Base-by-base conservation (phyloP, 163 green algal species). In the Chlamydomonas reinhardtii region DNA sequence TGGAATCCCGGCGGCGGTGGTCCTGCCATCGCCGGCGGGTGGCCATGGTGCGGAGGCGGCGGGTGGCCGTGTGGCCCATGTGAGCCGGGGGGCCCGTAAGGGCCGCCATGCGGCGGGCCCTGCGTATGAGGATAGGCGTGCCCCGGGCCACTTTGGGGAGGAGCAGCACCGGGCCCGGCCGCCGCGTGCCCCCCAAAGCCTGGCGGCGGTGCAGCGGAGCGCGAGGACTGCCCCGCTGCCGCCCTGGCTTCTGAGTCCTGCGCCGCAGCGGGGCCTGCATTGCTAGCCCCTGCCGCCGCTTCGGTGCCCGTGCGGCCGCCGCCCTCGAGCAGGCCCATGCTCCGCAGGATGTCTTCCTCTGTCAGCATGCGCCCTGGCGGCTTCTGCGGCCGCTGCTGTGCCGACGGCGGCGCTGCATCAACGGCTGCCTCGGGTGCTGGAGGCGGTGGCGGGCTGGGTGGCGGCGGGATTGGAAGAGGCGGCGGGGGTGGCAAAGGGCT, bases 271-370 rank as follows among this genome's bases (percentile, higher is more conserved):
- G 59, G 20, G 59, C 59, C 48, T 9, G 59, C 12, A 22, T 15
- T 29, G 59, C 4, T 9, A 2, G 59, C 19, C 22, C 8, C 59
- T 4, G 22, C 17, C 8, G 2, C 19, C 0, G 0, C 17, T 39
- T 24, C 34, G 5, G 4, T 31, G 32, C 12, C 11, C 12, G 35
- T 24, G 29, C 37, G 9, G 71, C 25, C 71, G 71, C 24, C 71
- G 37, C 22, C 71, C 5, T 25, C 12, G 11, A 86, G 54, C 25
- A 86, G 37, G 1, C 80, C 80, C 80, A 86, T 86, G 70, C 80
- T 86, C 20, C 80, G 80, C 17, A 86, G 80, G 27, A 86, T 73
- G 69, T 86, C 80, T 9, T 86, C 80, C 37, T 86, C 80, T 19
- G 80, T 86, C 70, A 86, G 35, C 80, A 86, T 86, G 5, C 80